phyloP scores from a whole-genome alignment of 2,329 filamentous ascomycete species.

The Ambrosiella xylebori region DNA sequence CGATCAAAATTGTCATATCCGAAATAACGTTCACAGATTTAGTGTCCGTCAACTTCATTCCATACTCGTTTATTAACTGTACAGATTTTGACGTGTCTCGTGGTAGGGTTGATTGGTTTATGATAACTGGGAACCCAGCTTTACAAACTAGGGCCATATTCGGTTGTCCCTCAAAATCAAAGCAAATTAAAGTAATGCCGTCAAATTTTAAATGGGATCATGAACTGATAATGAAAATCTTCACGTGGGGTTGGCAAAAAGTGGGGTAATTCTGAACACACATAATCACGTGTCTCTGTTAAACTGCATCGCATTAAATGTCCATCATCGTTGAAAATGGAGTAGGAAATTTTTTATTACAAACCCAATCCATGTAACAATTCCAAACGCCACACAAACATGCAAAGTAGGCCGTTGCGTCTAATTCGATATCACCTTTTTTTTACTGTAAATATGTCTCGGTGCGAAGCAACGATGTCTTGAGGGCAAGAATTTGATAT shows the following conservation, averaged over 20 bases:
- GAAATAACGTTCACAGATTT: neutral
- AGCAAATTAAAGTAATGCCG: too few species aligned
- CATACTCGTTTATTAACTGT: too few species aligned
- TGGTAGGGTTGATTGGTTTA: too few species aligned
- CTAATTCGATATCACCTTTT: neutral
- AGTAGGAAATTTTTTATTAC: constrained; percentile 1
- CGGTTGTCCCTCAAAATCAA: too few species aligned
- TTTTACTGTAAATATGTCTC: neutral
- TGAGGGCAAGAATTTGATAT: too few species aligned
- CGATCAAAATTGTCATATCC: neutral
- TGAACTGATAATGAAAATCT: too few species aligned
- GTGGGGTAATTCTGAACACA: too few species aligned
- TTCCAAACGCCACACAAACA: constrained; percentile 10
- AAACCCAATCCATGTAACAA: constrained; percentile 7
- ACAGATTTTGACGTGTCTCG: too few species aligned
- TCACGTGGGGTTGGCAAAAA: too few species aligned
- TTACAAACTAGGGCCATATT: too few species aligned
- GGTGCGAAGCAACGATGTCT: neutral
- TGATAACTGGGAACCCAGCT: too few species aligned
- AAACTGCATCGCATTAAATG: neutral
- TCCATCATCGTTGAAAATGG: neutral
- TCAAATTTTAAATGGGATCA: too few species aligned
- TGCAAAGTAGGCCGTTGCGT: constrained; percentile 6
- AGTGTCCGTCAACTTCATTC: neutral
- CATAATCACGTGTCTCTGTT: neutral